These are phyloP conservation scores for Chrysanthemum makinoi DNA, from an alignment of 129 eudicot genomes.

Conservation along the genomic window DNA sequence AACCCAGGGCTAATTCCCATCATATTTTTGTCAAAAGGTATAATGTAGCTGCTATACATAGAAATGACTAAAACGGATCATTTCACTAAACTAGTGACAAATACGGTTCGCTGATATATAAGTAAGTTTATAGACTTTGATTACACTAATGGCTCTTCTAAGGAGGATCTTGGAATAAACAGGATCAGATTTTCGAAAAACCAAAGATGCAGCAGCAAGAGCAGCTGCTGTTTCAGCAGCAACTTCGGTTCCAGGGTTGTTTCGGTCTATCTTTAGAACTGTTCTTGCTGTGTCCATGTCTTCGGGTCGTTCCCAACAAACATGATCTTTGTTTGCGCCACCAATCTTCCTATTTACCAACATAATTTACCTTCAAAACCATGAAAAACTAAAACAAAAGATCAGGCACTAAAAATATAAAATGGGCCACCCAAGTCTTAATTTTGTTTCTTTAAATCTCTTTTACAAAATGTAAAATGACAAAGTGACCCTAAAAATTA, in stretches of 20 bases:
- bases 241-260: slow-evolving; percentile 64
- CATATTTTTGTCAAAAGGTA: no score
- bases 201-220: slow-evolving; percentile 62
- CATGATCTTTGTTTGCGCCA: slow-evolving; percentile 53
- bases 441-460: no score
- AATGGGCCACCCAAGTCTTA: no score
- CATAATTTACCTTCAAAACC: background rate
- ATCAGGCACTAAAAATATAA: background rate
- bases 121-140: background rate
- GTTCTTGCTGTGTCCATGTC: slow-evolving; percentile 72
- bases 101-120: background rate
- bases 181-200: slow-evolving; percentile 36
- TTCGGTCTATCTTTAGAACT: slow-evolving; percentile 34
- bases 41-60: no score
- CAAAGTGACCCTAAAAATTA: no score
- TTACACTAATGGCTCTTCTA: slow-evolving; percentile 47
- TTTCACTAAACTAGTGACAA: background rate
- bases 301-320: slow-evolving; percentile 72
- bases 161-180: slow-evolving; percentile 46
- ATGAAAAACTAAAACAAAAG: slow-evolving; percentile 1
- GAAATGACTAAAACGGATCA: no score
- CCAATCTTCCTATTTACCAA: slow-evolving; percentile 37
- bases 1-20: no score
- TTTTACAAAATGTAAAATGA: no score
- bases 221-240: slow-evolving; percentile 84